phyloP scores from a whole-genome alignment of 495 filamentous ascomycete genomes.

The Geopyxis carbonaria region DNA sequence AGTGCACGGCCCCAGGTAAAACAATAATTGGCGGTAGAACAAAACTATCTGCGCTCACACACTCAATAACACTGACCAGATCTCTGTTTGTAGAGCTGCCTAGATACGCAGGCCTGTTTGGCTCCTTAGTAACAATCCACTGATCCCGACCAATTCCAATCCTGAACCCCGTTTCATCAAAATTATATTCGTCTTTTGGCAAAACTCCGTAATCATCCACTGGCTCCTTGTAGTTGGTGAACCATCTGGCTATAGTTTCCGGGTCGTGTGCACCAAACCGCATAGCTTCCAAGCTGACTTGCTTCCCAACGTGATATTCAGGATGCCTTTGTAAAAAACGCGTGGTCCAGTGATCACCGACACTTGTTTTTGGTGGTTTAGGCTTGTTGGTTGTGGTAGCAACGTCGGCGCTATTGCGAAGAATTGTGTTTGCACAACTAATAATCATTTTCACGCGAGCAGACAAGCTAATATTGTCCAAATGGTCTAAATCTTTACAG shows the following conservation, averaged over 20 bases:
- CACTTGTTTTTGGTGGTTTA: background rate
- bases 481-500: conserved; percentile 7
- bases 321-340: conserved; percentile 15
- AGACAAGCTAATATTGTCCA: conserved; percentile 7
- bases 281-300: background rate
- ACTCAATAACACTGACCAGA: conserved; percentile 2
- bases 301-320: conserved; percentile 11
- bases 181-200: conserved; percentile 16
- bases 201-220: conserved; percentile 6
- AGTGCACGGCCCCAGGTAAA: background rate
- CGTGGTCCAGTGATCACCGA: conserved; percentile 8
- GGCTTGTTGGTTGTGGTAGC: background rate
- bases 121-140: conserved; percentile 3
- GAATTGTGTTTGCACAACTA: conserved; percentile 11
- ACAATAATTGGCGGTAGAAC: conserved; percentile 4
- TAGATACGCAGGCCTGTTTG: background rate
- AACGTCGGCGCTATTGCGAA: background rate
- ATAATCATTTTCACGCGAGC: conserved; percentile 6
- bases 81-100: background rate
- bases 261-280: conserved; percentile 6
- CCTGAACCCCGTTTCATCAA: conserved; percentile 20
- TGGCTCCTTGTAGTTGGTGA: conserved; percentile 4
- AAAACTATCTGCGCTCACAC: conserved; percentile 6
- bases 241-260: conserved; percentile 12
- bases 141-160: conserved; percentile 15